Percentiles rank a stretch among this genome's conserved stretches.
Conservation (phyloP, 352 stramenopile genomes). For the Elongisporangium prolatum region DNA sequence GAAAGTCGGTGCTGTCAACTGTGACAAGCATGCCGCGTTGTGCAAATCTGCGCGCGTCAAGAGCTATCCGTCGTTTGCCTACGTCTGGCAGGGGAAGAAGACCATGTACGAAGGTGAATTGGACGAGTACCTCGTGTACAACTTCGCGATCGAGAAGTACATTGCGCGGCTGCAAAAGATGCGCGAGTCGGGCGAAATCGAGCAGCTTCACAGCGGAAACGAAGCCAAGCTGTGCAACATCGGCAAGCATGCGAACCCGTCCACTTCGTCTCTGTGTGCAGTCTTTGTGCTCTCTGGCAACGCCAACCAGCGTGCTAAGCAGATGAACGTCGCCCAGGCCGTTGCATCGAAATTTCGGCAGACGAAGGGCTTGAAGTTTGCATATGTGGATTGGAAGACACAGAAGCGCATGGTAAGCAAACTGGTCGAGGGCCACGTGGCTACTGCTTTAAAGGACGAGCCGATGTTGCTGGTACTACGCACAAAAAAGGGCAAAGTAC, state of each 20-base stretch:
- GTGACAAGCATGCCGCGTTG: constrained; percentile 55
- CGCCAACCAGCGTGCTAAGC: constrained; percentile 22
- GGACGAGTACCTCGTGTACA: constrained; percentile 79
- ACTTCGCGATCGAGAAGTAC: constrained; percentile 82
- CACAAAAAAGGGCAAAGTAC: constrained; percentile 60
- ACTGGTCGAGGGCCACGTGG: constrained; percentile 21
- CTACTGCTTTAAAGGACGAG: constrained; percentile 13
- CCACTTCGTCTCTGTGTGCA: constrained; percentile 49
- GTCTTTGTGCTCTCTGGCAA: constrained; percentile 69
- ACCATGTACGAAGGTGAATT: constrained; percentile 53
- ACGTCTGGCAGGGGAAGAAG: constrained; percentile 59
- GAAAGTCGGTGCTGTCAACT: constrained; percentile 75
- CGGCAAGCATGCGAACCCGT: constrained; percentile 49
- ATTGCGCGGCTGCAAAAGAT: constrained; percentile 60
- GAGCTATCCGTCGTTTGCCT: constrained; percentile 51
- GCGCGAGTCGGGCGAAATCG: constrained; percentile 58
- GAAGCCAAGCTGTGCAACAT: constrained; percentile 75
- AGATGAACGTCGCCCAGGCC: constrained; percentile 52
- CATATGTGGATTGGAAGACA: constrained; percentile 70
- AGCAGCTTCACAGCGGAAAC: constrained; percentile 70
- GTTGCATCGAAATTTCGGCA: constrained; percentile 66
- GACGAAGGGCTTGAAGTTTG: constrained; percentile 52
- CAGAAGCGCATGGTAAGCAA: constrained; percentile 51
- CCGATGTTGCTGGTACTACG: constrained; percentile 59
- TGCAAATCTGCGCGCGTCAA: constrained; percentile 37